Evolutionary conservation across 116 monocot species (phyloP), one percentile per base, ranked within the genome.

Genomic region (Trichopus zeylanicus): DNA sequence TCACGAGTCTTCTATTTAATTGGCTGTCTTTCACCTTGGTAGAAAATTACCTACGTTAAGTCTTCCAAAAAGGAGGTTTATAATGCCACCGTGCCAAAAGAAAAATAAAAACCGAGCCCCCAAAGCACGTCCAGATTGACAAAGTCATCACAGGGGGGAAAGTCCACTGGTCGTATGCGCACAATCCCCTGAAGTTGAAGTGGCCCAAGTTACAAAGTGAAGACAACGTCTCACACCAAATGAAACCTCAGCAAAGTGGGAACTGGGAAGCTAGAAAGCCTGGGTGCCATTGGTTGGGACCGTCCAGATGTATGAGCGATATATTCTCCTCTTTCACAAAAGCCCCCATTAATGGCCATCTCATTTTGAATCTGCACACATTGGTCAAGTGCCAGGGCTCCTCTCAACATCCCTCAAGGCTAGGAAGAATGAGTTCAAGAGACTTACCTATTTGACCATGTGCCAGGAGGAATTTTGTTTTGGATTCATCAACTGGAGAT

Each of bases 311-410:
- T 78, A 80, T 61, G 78, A 84, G 5, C 85, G 89, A 48, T 85
- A 89, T 53, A 60, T 93, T 48, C 86, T 93, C 63, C 82, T 93
- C 56, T 80, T 89, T 59, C 75, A 83, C 69, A 83, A 83, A 68
- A 62, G 71, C 12, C 89, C 89, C 3, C 61, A 85, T 34, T 72
- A 59, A n/a, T 93, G 93, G 93, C 80, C 75, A 23, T 23, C 82
- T 26, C 68, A 80, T 31, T 63, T 86, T 37, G 89, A 93, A 77
- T 60, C 72, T 29, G 56, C 86, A 20, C 77, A 75, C 61, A 73
- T 75, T 29, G 86, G 89, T 34, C 65, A 77, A 59, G 66, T 89
- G 3, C 78, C 89, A 10, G 62, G 78, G 57, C 66, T 82, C 29
- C 86, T 93, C 27, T 65, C 72, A 21, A 72, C 66, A 11, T 82